Base-by-base conservation (phyloP, 805 yeast genomes). In the Candida stauntonica region DNA sequence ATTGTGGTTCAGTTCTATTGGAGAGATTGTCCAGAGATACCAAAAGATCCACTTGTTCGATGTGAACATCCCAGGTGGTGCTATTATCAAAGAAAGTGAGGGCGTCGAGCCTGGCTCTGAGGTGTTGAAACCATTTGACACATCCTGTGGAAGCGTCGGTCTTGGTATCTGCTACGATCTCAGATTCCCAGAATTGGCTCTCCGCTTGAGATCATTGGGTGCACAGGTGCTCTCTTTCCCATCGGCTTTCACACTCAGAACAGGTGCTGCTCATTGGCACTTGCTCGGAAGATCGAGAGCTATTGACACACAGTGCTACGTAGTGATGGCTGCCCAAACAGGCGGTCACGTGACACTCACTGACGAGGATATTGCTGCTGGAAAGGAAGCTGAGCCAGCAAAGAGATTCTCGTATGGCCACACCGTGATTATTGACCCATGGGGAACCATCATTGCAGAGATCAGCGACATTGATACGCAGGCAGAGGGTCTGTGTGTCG, bases 241-340 rank as follows among this genome's bases (percentile, higher is more conserved):
- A 0, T 81, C 94, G 18, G 98, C 98, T 0, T 93, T 94, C 69
- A 93, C 96, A 0, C 75, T 84, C 56, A 79, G 80, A 46, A 91
- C 98, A 0, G 99, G 99, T 1, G 77, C 77, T 36, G 86, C 91
- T 1, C 99, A 91, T 55, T 91, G 97, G 95, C 78, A 78, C 37
- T 59, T 75, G 1, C 66, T 91, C 36, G 96, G 86, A 2, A 68
- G 77, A 19, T 82, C 95, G 0, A 67, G 97, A 33, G 98, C 98
- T 4, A 73, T 91, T 11, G 96, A 89, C 55, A 74, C 91, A 2
- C 98, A 93, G 61, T 69, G 83, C 43, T 93, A 73, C 58, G 95
- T 89, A 5, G 66, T 91, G 4, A 75, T 88, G 83, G 89, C 97
- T 2, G 95, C 93, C 0, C 96, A 87, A 55, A 76, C 79, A 39